Evolutionary conservation across 192 early-diverging fungal species (phyloP).

Genomic region (Gaertneriomyces sp.): DNA sequence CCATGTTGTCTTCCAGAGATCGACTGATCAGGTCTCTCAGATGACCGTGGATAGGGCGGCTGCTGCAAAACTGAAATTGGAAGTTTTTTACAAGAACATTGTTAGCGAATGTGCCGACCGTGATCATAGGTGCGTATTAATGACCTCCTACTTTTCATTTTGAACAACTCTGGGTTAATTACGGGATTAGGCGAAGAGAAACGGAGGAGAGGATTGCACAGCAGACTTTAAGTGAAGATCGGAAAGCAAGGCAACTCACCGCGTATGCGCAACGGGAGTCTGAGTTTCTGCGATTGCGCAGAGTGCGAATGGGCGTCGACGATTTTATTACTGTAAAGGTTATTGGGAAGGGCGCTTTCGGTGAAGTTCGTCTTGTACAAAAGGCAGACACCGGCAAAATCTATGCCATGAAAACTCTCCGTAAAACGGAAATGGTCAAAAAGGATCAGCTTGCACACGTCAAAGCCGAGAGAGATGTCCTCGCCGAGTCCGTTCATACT

Average conservation of each 20-base stretch:
- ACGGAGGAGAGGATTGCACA: slow-evolving; percentile 70
- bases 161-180: slow-evolving; percentile 1
- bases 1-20: slow-evolving; percentile 19
- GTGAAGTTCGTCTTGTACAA: slow-evolving; percentile 96
- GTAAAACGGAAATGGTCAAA: slow-evolving; percentile 97
- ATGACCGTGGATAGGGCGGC: slow-evolving; percentile 81
- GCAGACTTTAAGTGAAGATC: slow-evolving; percentile 81
- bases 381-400: slow-evolving; percentile 96
- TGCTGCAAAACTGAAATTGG: slow-evolving; percentile 84
- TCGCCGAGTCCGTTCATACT: slow-evolving; percentile 85
- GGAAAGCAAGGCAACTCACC: slow-evolving; percentile 77
- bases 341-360: slow-evolving; percentile 98
- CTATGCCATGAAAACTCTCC: slow-evolving; percentile 96
- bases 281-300: slow-evolving; percentile 86
- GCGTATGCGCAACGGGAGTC: slow-evolving; percentile 84
- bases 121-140: slow-evolving; percentile 37
- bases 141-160: background rate
- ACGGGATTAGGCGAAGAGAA: slow-evolving; percentile 61
- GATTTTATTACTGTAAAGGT: slow-evolving; percentile 97
- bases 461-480: slow-evolving; percentile 95
- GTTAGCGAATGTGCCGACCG: slow-evolving; percentile 85
- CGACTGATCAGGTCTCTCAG: slow-evolving; percentile 44
- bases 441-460: slow-evolving; percentile 99
- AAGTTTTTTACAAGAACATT: slow-evolving; percentile 87
- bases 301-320: slow-evolving; percentile 78